Base-by-base conservation (phyloP, 768 basidiomycete species). In the Chiua virens region DNA sequence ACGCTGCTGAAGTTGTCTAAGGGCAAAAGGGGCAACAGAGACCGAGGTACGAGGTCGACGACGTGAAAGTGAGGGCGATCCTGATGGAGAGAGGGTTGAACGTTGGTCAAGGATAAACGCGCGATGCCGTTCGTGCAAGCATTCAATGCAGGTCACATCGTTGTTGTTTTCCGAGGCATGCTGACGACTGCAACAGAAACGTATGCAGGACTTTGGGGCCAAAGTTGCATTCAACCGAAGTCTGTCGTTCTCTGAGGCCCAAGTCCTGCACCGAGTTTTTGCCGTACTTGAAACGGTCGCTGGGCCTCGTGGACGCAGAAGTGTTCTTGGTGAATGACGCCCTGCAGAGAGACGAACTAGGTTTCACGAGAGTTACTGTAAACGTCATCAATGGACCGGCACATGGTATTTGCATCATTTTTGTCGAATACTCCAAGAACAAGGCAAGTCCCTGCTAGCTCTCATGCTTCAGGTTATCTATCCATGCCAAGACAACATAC, bases 101-200 rank as follows among this genome's bases (percentile, higher is more conserved):
- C n/a, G n/a, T n/a, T n/a, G n/a, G n/a, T 94, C 73, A 98, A 97
- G 79, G 93, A 98, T 73, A 98, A 98, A 76, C 82, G 86, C 38
- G 80, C 80, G 37, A 98, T 98, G 96, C 95, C 95, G 7, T 98
- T 96, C 72, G 82, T 94, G 41, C 90, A 96, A 52, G 73, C 78
- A 27, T 89, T 98, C 85, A 95, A 97, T 86, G 96, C 94, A 46
- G 39, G 22, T 37, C 1, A 13, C 18, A 8, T 2, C 25, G 39
- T 11, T 7, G 36, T 42, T 37, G 49, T 23, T 42, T 41, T 3
- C 17, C 8, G 18, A 2, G 32, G 45, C 18, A 22, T 9, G 36
- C 36, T 63, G 48, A 50, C 13, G n/a, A 40, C 6, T 10, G 11
- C 32, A 15, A 30, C 63, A 93, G 89, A 91, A 87, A 84, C 88